Evolutionary conservation across 345 rosid species (phyloP), one percentile per base, ranked within the genome.

Genomic region (Bruguiera gymnorhiza): DNA sequence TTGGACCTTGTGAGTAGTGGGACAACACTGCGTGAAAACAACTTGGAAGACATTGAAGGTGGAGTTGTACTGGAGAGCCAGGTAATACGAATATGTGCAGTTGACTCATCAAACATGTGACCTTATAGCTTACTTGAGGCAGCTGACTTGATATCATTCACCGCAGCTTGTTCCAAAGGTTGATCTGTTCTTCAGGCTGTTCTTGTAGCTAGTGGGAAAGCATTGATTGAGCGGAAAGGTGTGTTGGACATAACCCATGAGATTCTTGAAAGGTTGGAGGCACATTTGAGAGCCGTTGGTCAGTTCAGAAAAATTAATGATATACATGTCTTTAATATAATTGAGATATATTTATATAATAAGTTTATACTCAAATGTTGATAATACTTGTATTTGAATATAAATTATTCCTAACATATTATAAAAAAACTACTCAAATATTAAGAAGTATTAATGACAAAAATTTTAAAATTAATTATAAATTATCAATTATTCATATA

Each of bases 1-100:
- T 79, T 95, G 89, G 98, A 95, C 77, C 99, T 92, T 74, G 99
- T 95, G 70, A 90, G 99, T 80, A 95, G 99, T 79, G 99, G 98
- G 62, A 95, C 90, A 71, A 92, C 99, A 70, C 79, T 92, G 57
- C 85, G 77, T 67, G 99, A 92, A 72, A 95, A 95, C 86, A 95
- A 95, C 78, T 80, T 95, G 81, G 92, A 92, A 87, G 97, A 92
- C 79, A 88, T 95, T 73, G 85, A 90, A 73, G 98, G 97, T 72
- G 97, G 99, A 58, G 81, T 83, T 70, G 97, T 92, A 68, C 73
- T 95, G 74, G 82, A 92, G 86, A 95, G 98, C 84, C 98, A 92
- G 97, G 99, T 88, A 71, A 76, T 13, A 43, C 18, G 0, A 43
- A 43, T 43, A 43, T 3, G 50, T 3, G 18, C 18, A 43, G 50